Conservation (phyloP, 768 basidiomycete species). For the Suillus cothurnatus region DNA sequence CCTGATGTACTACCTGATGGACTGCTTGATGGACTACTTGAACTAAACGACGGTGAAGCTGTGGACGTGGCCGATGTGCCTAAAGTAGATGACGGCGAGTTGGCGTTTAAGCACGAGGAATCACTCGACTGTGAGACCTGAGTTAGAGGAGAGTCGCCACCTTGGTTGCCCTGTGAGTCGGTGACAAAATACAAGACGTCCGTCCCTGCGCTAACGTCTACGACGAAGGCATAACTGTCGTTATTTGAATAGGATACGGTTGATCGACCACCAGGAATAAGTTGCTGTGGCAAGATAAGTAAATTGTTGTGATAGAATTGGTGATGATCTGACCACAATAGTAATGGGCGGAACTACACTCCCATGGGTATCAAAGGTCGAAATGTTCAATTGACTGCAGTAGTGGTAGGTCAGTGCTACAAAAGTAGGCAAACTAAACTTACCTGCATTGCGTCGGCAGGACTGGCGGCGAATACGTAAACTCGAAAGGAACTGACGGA, state of each 20-base stretch:
- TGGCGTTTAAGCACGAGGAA: conserved; percentile 49
- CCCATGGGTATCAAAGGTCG: no score
- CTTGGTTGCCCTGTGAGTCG: conserved; percentile 50
- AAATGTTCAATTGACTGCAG: conserved; percentile 48
- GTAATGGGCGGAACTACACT: conserved; percentile 52
- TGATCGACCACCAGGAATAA: conserved; percentile 65
- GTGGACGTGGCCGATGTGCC: conserved; percentile 2
- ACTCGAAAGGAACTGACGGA: conserved; percentile 47
- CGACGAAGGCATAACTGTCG: no score
- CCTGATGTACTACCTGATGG: no score
- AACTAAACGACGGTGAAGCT: conserved; percentile 20
- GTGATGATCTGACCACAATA: conserved; percentile 43
- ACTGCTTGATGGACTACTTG: conserved; percentile 12
- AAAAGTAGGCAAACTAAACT: conserved; percentile 14
- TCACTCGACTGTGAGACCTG: conserved; percentile 50
- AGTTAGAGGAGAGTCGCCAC: conserved; percentile 63
- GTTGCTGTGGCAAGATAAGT: conserved; percentile 40
- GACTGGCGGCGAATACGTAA: conserved; percentile 42
- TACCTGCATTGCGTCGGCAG: conserved; percentile 64
- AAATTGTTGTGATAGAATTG: neutral
- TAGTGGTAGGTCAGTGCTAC: conserved; percentile 11
- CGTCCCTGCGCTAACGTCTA: conserved; percentile 58
- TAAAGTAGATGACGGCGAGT: conserved; percentile 55
- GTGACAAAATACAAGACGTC: conserved; percentile 58
- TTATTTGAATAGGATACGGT: no score